Conservation (phyloP, 371 early-diverging fungal genomes). For the Haplosporangium sp. region DNA sequence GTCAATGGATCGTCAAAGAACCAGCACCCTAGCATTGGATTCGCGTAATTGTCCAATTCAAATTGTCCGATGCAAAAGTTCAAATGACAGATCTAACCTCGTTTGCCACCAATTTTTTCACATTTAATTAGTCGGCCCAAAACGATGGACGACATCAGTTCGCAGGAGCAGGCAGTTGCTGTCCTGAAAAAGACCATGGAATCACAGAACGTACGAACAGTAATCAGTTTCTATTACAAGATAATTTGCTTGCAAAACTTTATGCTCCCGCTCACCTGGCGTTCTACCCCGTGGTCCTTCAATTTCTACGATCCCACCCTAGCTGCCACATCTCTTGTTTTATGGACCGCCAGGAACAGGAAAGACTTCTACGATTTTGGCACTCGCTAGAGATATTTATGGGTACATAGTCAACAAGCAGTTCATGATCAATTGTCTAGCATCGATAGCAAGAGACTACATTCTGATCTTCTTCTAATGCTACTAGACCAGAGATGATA, state of each 20-base stretch:
- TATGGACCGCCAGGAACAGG: conserved; percentile 99
- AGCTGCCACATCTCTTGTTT: conserved; percentile 98
- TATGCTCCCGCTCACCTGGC: too few species aligned
- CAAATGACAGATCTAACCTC: not conserved
- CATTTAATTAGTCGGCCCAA: conserved; percentile 81
- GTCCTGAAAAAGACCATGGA: conserved; percentile 88
- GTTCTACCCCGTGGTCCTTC: not conserved
- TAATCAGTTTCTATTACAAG: too few species aligned
- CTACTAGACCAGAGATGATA: conserved; percentile 74
- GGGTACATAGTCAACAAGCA: conserved; percentile 63
- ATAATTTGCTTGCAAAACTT: too few species aligned
- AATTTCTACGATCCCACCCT: not conserved
- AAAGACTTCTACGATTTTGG: conserved; percentile 98
- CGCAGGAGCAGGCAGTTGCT: conserved; percentile 91
- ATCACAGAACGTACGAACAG: conserved; percentile 76
- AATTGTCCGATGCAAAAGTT: not conserved
- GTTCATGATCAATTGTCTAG: not conserved
- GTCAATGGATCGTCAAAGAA: not conserved
- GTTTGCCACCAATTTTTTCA: conserved; percentile 33
- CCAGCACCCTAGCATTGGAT: not conserved
- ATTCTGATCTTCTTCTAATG: not conserved
- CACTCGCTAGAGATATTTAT: conserved; percentile 92
- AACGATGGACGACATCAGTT: conserved; percentile 84
- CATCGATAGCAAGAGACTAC: not conserved
- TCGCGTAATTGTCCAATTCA: not conserved